Percentiles rank a stretch among this genome's conserved stretches.
Conservation (phyloP, 192 early-diverging fungal genomes). For the Geranomyces michiganensis region DNA sequence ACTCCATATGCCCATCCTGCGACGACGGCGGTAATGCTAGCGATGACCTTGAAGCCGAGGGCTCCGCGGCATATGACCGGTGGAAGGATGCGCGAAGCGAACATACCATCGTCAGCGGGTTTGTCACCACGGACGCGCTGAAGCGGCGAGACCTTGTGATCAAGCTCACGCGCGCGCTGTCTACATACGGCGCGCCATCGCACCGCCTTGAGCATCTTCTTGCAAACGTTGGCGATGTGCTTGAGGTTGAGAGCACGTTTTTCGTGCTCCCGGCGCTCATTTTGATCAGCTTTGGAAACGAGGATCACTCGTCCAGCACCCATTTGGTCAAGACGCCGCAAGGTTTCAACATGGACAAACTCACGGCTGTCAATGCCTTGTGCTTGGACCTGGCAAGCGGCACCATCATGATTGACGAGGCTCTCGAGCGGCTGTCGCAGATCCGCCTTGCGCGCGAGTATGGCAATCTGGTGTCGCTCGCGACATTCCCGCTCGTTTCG, state of each 20-base stretch:
- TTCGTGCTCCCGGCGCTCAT: constrained; percentile 44
- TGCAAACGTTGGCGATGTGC: constrained; percentile 38
- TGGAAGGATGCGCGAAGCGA: constrained; percentile 21
- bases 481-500: constrained; percentile 41
- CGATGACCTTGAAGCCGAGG: too few species aligned
- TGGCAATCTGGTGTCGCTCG: constrained; percentile 8
- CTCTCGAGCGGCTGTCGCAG: constrained; percentile 30
- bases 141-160: constrained; percentile 48
- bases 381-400: constrained; percentile 41
- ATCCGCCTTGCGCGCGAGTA: constrained; percentile 35
- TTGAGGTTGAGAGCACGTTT: constrained; percentile 46
- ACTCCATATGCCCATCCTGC: constrained; percentile 18
- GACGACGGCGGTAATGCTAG: constrained; percentile 6
- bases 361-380: constrained; percentile 50
- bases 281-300: constrained; percentile 49
- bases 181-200: constrained; percentile 49
- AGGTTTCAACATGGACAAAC: constrained; percentile 50
- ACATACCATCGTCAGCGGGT: constrained; percentile 28
- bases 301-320: constrained; percentile 35
- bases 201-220: constrained; percentile 55
- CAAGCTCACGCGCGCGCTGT: constrained; percentile 44
- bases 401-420: constrained; percentile 37
- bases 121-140: constrained; percentile 17
- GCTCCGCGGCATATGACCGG: neutral
- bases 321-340: constrained; percentile 45